A percentile compares a stretch with the other conserved stretches of the same genome.
phyloP scores from a whole-genome alignment of 768 basidiomycete species.

The Amanita pallidorosea region DNA sequence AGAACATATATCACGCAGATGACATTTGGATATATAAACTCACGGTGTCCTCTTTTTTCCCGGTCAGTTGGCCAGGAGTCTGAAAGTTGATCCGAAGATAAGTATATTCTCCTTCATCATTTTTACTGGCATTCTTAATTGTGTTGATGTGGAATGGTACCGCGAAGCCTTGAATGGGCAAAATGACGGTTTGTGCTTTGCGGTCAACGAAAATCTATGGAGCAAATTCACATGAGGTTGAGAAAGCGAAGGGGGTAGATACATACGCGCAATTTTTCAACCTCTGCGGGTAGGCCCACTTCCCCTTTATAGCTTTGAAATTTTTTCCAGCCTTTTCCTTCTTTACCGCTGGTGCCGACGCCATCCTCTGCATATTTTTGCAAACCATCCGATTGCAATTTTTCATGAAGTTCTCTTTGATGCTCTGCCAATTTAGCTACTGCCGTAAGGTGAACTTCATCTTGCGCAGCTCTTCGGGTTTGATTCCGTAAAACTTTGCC shows the following conservation, averaged over 20 bases:
- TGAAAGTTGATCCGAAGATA: slow-evolving; percentile 97
- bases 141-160: slow-evolving; percentile 98
- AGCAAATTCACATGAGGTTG: not conserved
- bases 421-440: slow-evolving; percentile 77
- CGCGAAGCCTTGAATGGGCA: slow-evolving; percentile 91
- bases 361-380: slow-evolving; percentile 79
- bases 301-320: slow-evolving; percentile 98
- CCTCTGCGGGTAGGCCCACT: slow-evolving; percentile 76
- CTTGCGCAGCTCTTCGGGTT: slow-evolving; percentile 78
- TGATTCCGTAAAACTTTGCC: slow-evolving; percentile 87
- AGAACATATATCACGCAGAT: not conserved
- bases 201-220: slow-evolving; percentile 82
- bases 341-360: slow-evolving; percentile 61
- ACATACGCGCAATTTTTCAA: slow-evolving; percentile 69
- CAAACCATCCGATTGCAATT: slow-evolving; percentile 70
- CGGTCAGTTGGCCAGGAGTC: slow-evolving; percentile 93
- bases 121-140: slow-evolving; percentile 96
- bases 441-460: slow-evolving; percentile 72
- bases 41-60: slow-evolving; percentile 98
- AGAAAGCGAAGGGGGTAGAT: not conserved
- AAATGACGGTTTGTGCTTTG: slow-evolving; percentile 78
- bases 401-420: slow-evolving; percentile 72
- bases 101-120: slow-evolving; percentile 90
- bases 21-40: slow-evolving; percentile 8
- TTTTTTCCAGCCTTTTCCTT: slow-evolving; percentile 89